A percentile compares a stretch with the other conserved stretches of the same genome.
Conservation (phyloP, 164 flowering plant genomes). For the Umbellularia californica region DNA sequence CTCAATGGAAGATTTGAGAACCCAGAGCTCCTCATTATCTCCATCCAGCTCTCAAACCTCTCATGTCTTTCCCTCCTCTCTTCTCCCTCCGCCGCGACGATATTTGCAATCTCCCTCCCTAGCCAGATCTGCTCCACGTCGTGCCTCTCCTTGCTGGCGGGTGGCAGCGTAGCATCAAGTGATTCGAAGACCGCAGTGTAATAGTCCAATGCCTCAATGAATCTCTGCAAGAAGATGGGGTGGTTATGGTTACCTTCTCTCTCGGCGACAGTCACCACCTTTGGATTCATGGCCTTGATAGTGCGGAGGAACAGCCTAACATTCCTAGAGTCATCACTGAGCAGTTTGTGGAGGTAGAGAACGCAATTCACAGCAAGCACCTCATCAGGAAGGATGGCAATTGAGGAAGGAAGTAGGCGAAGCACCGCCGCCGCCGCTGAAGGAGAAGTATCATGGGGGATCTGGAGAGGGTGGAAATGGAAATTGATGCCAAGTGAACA, state of each 20-base stretch:
- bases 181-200: constrained; percentile 79
- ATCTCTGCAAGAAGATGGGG: constrained; percentile 52
- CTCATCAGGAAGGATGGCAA: constrained; percentile 45
- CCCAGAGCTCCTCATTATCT: constrained; percentile 55
- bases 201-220: constrained; percentile 70
- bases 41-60: constrained; percentile 71
- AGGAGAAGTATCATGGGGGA: constrained; percentile 19
- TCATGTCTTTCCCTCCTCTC: constrained; percentile 56
- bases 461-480: constrained; percentile 61
- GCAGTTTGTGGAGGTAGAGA: constrained; percentile 56
- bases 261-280: constrained; percentile 70
- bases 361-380: constrained; percentile 73
- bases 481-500: constrained; percentile 70
- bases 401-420: constrained; percentile 23
- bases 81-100: constrained; percentile 56
- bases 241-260: constrained; percentile 71
- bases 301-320: constrained; percentile 42
- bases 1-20: constrained; percentile 58
- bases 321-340: constrained; percentile 31
- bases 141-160: constrained; percentile 64
- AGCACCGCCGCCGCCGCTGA: constrained; percentile 10
- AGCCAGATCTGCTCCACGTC: constrained; percentile 78
- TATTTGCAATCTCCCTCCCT: constrained; percentile 66
- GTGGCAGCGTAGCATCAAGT: constrained; percentile 83
- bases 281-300: constrained; percentile 67